Base-by-base conservation (phyloP, 2,329 filamentous ascomycete species). In the Phoma sp. region DNA sequence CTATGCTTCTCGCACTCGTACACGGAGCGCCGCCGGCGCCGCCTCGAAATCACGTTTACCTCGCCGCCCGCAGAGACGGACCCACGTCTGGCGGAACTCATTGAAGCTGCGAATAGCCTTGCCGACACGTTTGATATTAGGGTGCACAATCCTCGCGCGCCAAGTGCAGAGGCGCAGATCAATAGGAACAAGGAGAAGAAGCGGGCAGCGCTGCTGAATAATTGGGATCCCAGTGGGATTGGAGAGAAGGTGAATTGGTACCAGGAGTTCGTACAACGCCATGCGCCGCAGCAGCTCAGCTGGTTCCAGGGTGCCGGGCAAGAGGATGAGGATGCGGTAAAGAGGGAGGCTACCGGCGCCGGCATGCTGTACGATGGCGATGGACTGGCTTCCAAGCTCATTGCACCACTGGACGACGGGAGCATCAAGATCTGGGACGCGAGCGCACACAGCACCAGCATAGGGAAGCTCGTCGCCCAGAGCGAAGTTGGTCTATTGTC, bases 401-500 rank as follows among this genome's bases (percentile, higher is more conserved):
- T 96, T 14, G 88, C 89, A 0, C 91, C 92, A 2, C 78, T 96
- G 7, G 91, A 96, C 53, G 91, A 97, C 69, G 92, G 92, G 0
- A 92, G 90, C 45, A 83, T 97, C n/a, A 91, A 88, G 63, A 76
- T 96, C 6, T 97, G 92, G 92, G 90, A 96, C 34, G 70, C 67
- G 2, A 47, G 55, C n/a, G 59, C 63, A 1, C 59, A 58, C 17
- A 83, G 81, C 64, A 88, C 88, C 4, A 83, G 81, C 2, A 83
- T 81, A 60, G 89, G 90, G 2, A 83, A 80, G 2, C 84, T 95
- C 26, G 61, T 90, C 10, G 86, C 84, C 1, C 83, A 83, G 57
- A 95, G 89, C 72, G 77, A 77, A 17, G 79, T 87, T 0, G 89
- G 88, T 0, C 79, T 93, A 7, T 79, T 96, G 14, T 87, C 87